Base-by-base conservation (phyloP, 345 rosid species). In the Citrus medica region DNA sequence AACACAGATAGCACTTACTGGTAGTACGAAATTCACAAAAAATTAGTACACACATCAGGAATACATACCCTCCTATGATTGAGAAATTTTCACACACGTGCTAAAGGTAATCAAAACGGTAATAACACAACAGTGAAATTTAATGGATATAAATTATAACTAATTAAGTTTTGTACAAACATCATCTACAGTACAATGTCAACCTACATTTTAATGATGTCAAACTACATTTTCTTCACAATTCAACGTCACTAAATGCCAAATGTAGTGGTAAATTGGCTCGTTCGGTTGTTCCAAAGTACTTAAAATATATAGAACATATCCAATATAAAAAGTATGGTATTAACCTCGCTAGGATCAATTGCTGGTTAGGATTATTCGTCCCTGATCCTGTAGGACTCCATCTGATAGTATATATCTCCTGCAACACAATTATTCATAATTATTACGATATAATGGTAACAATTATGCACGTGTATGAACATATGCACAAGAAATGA, bases 361-460 rank as follows among this genome's bases (percentile, higher is more conserved):
- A 81, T 79, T 81, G 97, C 75, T 92, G 94, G 84, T 97, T 97
- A 79, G 98, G 94, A 88, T 97, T 97, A 87, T 87, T 97, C 69
- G 98, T 97, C 77, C 93, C 95, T 48, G 86, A 76, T 72, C 98
- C 99, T 22, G 98, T 90, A 58, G 99, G 99, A 78, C 98, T 93
- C 99, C 97, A 97, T 85, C 94, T 91, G 81, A 93, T 88, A 12
- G 97, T 90, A 77, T 94, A 96, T 72, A 92, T 94, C 84, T 94
- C 98, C 99, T 96, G 87, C 73, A 83, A 59, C 69, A 62, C 48
- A 30, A 59, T n/a, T 25, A 74, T 30, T 30, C 22, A 5, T 32
- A 38, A 35, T 40, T 28, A 33, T n/a, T 46, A 55, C 25, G 70
- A 73, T 61, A 53, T 13, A 76, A 58, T 51, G 2, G 42, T 1